Conservation (phyloP, 345 rosid genomes). For the Lepidium aucheri region DNA sequence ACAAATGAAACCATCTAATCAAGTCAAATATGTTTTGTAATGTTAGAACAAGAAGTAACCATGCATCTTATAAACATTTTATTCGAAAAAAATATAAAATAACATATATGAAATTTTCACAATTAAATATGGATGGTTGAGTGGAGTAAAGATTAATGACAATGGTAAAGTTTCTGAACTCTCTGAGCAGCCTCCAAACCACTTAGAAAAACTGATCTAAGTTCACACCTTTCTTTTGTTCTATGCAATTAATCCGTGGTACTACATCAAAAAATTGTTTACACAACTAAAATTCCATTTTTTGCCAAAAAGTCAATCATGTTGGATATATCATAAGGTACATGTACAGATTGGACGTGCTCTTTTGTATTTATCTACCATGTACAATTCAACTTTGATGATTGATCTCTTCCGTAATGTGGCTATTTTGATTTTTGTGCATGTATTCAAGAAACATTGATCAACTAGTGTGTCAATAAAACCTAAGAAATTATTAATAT, state of each 20-base stretch:
- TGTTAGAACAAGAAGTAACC: neutral
- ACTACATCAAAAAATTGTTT: neutral
- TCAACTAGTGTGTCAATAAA: too few species aligned
- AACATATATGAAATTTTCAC: neutral
- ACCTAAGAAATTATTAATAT: too few species aligned
- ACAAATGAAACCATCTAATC: neutral
- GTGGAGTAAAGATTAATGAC: neutral
- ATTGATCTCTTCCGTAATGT: neutral
- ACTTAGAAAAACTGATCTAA: constrained; percentile 1
- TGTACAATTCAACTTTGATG: neutral
- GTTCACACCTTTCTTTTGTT: constrained; percentile 24
- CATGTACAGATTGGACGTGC: constrained; percentile 14
- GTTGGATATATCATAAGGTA: constrained; percentile 11
- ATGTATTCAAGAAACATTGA: neutral
- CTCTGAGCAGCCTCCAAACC: constrained; percentile 18
- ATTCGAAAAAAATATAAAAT: neutral
- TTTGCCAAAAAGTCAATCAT: constrained; percentile 18
- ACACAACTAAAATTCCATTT: neutral
- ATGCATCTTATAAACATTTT: neutral
- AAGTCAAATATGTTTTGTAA: neutral
- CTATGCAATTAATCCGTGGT: constrained; percentile 13
- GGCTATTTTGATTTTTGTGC: neutral
- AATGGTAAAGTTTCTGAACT: neutral
- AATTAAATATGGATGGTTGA: neutral
- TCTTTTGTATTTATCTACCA: constrained; percentile 12